Base-by-base conservation (phyloP, 768 basidiomycete genomes). In the Lentinus tigrinus region DNA sequence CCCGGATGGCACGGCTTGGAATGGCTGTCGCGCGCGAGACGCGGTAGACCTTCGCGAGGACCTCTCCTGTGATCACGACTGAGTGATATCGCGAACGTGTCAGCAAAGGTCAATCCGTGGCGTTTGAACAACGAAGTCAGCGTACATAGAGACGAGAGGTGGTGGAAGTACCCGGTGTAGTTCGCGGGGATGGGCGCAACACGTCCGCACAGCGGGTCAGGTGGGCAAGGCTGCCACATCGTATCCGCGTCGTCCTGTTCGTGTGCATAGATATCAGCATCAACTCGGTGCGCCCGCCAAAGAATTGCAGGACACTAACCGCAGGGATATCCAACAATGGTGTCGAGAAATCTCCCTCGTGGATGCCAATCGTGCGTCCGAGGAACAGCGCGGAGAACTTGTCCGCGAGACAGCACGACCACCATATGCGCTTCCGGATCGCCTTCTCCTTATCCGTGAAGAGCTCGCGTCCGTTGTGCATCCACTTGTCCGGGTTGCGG, bases 341-440 rank as follows among this genome's bases (percentile, higher is more conserved):
- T 1, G 84, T 85, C 67, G 91, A 87, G 61, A 83, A 89, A 70
- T 90, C 88, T 50, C 75, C 76, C 58, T 89, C 88, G 57, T 82
- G 77, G 31, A 91, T 88, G 61, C 82, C 78, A 43, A 82, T 77
- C 6, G 89, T 88, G 14, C 89, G 84, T 28, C 88, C 87, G 84
- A 54, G 17, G 36, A 36, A 44, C 51, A 53, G 27, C 39, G 64
- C 58, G 49, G 63, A 91, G 85, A 69, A 87, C 88, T 86, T 81
- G 65, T 93, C 89, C 40, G 84, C 81, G 36, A 87, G 71, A 64
- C 82, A 81, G 67, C 89, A 91, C n/a, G 80, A 77, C 87, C 88
- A 91, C 90, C 90, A 93, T 38, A 91, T 87, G 63, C 88, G 87
- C 53, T 83, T 81, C 57, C 90, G 80, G 9, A 79, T 81, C 68